Percentiles rank a stretch among this genome's conserved stretches.
Conservation (phyloP, 1,139 yeast species). For the Kurtzmaniella quercitrusa region DNA sequence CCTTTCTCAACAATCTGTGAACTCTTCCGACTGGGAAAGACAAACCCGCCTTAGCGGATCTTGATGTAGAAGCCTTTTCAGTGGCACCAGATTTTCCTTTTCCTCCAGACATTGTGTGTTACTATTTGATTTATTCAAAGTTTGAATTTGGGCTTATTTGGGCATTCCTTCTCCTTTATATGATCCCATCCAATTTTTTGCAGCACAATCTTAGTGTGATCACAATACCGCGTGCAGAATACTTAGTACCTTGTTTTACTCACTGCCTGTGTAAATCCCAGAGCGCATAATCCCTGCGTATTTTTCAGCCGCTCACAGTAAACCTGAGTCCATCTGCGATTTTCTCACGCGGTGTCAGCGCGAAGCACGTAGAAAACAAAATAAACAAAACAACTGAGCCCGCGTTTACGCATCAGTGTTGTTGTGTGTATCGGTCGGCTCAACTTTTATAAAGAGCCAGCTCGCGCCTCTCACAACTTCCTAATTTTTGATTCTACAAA, state of each 20-base stretch:
- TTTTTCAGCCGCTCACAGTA: not conserved
- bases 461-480: not conserved
- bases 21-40: constrained; percentile 99
- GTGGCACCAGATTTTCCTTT: constrained; percentile 96
- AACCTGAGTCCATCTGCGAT: not conserved
- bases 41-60: constrained; percentile 98
- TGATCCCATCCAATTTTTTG: not conserved
- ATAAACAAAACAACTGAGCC: not conserved
- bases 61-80: constrained; percentile 92
- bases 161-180: not conserved
- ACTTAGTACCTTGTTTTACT: not conserved
- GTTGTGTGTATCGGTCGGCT: not conserved
- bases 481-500: not conserved
- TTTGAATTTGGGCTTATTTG: not conserved
- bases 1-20: constrained; percentile 94
- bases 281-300: not conserved
- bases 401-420: not conserved
- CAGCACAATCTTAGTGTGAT: not conserved
- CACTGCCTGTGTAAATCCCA: not conserved
- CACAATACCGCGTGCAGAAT: not conserved
- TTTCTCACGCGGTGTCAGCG: not conserved
- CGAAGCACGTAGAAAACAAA: not conserved
- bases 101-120: constrained; percentile 82
- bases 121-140: not conserved
- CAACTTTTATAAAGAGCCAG: not conserved